Conservation (phyloP, 176 grass and related monocot genomes). For the Oryza australiensis region DNA sequence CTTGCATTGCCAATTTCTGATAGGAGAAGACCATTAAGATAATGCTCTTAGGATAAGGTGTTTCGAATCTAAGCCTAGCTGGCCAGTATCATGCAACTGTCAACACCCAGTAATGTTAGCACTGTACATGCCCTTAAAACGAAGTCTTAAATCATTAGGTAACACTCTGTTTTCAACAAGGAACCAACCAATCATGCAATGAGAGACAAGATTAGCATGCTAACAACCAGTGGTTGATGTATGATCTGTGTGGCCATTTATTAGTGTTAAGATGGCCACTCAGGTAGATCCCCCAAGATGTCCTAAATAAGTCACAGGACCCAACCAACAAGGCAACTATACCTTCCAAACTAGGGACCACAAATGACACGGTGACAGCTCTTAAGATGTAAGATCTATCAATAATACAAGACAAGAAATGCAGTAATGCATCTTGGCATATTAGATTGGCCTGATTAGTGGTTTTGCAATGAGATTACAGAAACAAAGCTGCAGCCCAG, state of each 20-base stretch:
- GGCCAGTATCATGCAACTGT: conserved; percentile 27
- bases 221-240: conserved; percentile 36
- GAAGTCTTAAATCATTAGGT: conserved; percentile 42
- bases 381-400: conserved; percentile 22
- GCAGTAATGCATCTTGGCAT: not conserved
- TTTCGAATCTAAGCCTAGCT: conserved; percentile 15
- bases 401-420: not conserved
- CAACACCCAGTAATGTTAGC: conserved; percentile 19
- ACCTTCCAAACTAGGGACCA: conserved; percentile 35
- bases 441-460: not conserved
- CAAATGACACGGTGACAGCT: not conserved
- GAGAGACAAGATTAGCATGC: conserved; percentile 32
- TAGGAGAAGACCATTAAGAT: not conserved
- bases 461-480: not conserved
- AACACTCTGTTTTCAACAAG: conserved; percentile 40
- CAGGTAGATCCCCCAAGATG: conserved; percentile 22
- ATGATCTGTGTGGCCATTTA: conserved; percentile 12
- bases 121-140: conserved; percentile 22
- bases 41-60: conserved; percentile 1
- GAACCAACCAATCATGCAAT: not conserved
- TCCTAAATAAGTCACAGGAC: not conserved
- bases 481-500: not conserved
- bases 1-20: conserved; percentile 33
- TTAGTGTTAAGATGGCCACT: conserved; percentile 32
- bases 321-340: conserved; percentile 1